phyloP scores from a whole-genome alignment of 345 rosid species.

The Eucalyptus cloeziana region DNA sequence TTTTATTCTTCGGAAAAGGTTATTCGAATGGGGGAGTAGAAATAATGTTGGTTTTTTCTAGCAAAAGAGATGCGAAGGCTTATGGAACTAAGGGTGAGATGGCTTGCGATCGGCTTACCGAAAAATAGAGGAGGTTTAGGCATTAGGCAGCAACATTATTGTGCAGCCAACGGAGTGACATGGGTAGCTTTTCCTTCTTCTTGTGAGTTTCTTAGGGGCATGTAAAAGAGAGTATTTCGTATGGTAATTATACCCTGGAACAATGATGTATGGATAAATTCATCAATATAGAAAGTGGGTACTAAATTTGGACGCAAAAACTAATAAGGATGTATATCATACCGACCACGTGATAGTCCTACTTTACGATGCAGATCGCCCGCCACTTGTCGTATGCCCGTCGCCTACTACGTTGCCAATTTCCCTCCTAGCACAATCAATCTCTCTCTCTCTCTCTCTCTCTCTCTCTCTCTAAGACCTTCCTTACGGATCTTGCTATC shows the following conservation, averaged over 20 bases:
- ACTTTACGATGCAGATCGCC: no score
- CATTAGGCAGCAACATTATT: background rate
- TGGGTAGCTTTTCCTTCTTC: background rate
- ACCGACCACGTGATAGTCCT: no score
- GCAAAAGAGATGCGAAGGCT: background rate
- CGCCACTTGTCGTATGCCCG: no score
- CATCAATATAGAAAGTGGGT: no score
- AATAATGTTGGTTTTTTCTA: background rate
- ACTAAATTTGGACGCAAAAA: no score
- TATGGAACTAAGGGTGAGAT: background rate
- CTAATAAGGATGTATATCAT: no score
- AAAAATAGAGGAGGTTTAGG: background rate
- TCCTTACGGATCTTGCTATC: background rate
- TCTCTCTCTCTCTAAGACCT: background rate
- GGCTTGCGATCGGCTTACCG: accelerated
- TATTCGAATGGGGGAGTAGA: background rate
- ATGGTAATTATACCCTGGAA: no score
- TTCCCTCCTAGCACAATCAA: no score
- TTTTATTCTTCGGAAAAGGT: background rate
- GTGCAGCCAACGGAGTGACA: background rate
- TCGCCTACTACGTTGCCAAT: no score
- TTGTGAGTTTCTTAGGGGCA: background rate
- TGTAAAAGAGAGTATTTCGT: no score
- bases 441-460: no score
- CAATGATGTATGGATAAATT: no score